Conservation (phyloP, 768 basidiomycete species). For the Glaciozyma antarctica region DNA sequence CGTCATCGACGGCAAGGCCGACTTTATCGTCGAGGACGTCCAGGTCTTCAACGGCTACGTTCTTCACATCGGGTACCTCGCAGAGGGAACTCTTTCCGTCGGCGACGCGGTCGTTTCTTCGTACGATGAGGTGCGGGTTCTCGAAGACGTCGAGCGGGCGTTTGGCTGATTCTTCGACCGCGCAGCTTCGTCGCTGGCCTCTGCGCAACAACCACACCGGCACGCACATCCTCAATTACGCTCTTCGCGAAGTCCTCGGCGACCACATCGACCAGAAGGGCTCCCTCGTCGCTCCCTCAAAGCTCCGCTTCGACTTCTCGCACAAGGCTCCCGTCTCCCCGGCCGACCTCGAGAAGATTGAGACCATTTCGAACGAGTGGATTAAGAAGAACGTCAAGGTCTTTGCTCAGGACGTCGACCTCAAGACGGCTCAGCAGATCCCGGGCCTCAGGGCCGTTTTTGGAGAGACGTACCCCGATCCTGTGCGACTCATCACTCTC, state of each 20-base stretch:
- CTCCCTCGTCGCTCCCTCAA: conserved; percentile 87
- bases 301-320: conserved; percentile 96
- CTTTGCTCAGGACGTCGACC: conserved; percentile 71
- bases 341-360: conserved; percentile 70
- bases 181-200: conserved; percentile 81
- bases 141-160: background rate
- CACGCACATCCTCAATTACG: conserved; percentile 94
- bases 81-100: conserved; percentile 72
- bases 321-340: conserved; percentile 80
- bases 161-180: background rate
- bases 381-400: conserved; percentile 81
- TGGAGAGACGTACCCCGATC: conserved; percentile 95
- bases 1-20: conserved; percentile 77
- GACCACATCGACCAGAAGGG: conserved; percentile 98
- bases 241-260: conserved; percentile 82
- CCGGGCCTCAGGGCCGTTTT: conserved; percentile 94
- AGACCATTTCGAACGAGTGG: conserved; percentile 75
- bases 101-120: conserved; percentile 76
- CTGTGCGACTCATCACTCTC: conserved; percentile 86
- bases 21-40: conserved; percentile 88
- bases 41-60: conserved; percentile 94
- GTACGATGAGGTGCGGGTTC: conserved; percentile 70
- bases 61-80: conserved; percentile 77
- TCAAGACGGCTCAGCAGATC: conserved; percentile 70
- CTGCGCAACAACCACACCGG: conserved; percentile 96